Percentiles rank a stretch among this genome's conserved stretches.
Evolutionary conservation across 1,284 basidiomycete species (phyloP).

Genomic region (Lentinus polychrous): DNA sequence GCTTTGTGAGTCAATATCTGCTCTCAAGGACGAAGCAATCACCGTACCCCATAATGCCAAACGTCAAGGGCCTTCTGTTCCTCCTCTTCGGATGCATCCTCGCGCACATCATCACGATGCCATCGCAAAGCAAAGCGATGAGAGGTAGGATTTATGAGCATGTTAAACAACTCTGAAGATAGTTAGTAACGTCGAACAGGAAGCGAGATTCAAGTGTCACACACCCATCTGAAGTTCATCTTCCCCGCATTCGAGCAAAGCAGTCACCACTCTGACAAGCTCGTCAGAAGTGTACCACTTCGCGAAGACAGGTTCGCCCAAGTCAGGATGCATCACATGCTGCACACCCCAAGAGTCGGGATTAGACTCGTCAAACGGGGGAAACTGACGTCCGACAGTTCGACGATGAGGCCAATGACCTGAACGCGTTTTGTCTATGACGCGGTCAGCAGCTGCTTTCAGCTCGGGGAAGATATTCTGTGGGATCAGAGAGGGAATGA

Average conservation of each 20-base stretch:
- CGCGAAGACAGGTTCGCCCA: conserved; percentile 53
- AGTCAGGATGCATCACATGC: conserved; percentile 73
- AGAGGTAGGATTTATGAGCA: conserved; percentile 65
- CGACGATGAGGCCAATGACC: conserved; percentile 66
- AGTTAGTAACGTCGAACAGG: background rate
- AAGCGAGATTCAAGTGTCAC: conserved; percentile 15
- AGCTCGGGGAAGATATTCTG: conserved; percentile 35
- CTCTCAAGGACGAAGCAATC: too few species aligned
- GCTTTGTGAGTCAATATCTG: too few species aligned
- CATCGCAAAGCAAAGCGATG: conserved; percentile 75
- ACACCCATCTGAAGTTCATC: conserved; percentile 68
- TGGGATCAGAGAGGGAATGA: conserved; percentile 57
- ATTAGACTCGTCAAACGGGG: conserved; percentile 54
- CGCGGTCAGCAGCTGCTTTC: conserved; percentile 44
- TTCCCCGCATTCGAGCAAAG: conserved; percentile 50
- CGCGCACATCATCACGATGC: conserved; percentile 77
- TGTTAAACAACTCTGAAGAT: conserved; percentile 65
- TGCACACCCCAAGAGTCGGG: conserved; percentile 78
- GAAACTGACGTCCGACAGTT: conserved; percentile 78
- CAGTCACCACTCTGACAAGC: conserved; percentile 41
- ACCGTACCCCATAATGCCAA: conserved; percentile 66
- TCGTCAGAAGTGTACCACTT: conserved; percentile 62
- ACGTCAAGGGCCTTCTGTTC: conserved; percentile 51
- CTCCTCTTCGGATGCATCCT: conserved; percentile 56
- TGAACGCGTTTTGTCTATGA: conserved; percentile 48